Base-by-base conservation (phyloP, 352 stramenopile genomes). In the Phytophthora nicotianae region DNA sequence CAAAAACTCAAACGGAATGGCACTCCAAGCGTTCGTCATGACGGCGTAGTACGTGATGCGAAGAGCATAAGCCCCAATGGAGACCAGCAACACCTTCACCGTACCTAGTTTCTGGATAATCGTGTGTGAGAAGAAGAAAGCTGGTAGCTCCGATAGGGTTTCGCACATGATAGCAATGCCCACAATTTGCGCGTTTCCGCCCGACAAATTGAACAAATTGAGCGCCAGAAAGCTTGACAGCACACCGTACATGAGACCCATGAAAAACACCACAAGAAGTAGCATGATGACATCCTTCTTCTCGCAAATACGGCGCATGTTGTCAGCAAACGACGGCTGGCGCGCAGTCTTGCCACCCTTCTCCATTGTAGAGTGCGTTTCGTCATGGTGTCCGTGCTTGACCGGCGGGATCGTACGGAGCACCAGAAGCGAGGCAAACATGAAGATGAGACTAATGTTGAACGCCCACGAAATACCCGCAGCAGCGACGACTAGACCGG, bases 191-290 rank as follows among this genome's bases (percentile, higher is more conserved):
- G 82, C 65, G 45, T 89, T 88, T 16, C 74, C 62, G 20, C 71
- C 74, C 19, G 78, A 89, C 17, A 91, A 62, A 52, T 91, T 89
- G 76, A 86, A 91, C 24, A 91, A 50, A 61, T 91, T 83, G 58
- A 91, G 75, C 42, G 76, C 82, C 40, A 91, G 70, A 60, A 88
- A 91, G 62, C 78, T 89, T 13, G 76, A 86, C 51, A 91, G 69
- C 53, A 89, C 78, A 52, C 82, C 82, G 49, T 75, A 89, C 82
- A 91, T 90, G 64, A 88, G 72, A 0, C 80, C 78, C 74, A 89
- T 90, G 65, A 89, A 70, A 53, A 82, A 86, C 13, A 90, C 78
- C n/a, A 89, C 74, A 7, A 70, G 47, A 27, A 91, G 58, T 50
- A 90, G 68, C 58, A 84, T 77, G 46, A 89, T 56, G 49, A 91